phyloP scores from a whole-genome alignment of 2,329 filamentous ascomycete genomes.

The Laburnicola sp. region DNA sequence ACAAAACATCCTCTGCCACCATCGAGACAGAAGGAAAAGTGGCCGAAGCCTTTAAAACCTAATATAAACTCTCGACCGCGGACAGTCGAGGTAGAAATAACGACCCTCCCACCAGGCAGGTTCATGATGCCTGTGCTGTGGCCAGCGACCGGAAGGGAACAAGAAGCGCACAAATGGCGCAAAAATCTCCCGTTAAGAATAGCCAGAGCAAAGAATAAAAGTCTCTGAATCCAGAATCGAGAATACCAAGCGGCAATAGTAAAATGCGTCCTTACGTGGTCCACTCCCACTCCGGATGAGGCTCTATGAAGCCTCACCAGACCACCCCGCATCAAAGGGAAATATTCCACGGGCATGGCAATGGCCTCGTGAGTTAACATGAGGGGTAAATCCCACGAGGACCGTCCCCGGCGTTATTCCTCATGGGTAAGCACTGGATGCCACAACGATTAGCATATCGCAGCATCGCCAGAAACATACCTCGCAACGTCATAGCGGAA shows the following conservation, averaged over 20 bases:
- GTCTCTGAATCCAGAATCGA: background rate
- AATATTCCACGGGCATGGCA: background rate
- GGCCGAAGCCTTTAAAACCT: too few relatives aligned
- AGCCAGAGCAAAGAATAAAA: background rate
- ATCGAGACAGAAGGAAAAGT: too few relatives aligned
- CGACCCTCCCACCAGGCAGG: background rate
- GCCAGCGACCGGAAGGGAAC: background rate
- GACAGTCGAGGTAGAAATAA: too few relatives aligned
- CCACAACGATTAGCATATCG: too few relatives aligned
- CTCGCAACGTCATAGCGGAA: too few relatives aligned
- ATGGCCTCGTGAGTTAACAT: background rate
- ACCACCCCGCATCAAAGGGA: background rate
- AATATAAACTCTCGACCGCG: too few relatives aligned
- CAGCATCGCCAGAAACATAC: too few relatives aligned
- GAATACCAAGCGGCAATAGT: background rate
- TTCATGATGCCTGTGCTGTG: background rate
- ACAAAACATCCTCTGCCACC: too few relatives aligned
- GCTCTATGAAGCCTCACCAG: background rate
- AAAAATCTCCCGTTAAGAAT: too few relatives aligned
- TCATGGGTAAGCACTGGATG: background rate
- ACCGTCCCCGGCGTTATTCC: constrained; percentile 5
- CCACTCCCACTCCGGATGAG: background rate
- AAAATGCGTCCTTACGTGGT: background rate
- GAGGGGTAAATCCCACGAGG: background rate
- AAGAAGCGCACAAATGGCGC: background rate